phyloP scores from a whole-genome alignment of 768 basidiomycete genomes.

The Amanita exitialis region DNA sequence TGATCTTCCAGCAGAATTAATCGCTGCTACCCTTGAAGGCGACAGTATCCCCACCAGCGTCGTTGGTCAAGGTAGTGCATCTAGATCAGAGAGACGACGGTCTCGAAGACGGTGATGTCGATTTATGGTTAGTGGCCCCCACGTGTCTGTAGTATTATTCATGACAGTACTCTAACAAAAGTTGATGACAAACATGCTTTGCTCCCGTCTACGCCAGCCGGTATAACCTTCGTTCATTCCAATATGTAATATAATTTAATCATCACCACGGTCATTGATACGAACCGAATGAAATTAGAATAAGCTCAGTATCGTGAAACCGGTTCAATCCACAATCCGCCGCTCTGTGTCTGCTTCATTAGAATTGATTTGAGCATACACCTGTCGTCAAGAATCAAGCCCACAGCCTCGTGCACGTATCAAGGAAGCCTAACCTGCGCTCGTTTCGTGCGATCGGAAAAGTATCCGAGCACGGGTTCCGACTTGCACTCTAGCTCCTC shows the following conservation, averaged over 20 bases:
- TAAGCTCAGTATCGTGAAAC: too few species aligned
- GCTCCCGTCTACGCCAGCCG: neutral
- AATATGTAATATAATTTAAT: slow-evolving; percentile 3
- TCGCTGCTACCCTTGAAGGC: slow-evolving; percentile 81
- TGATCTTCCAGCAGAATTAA: slow-evolving; percentile 87
- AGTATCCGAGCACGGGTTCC: neutral
- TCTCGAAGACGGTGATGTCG: slow-evolving; percentile 37
- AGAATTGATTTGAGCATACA: neutral
- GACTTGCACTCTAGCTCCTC: neutral
- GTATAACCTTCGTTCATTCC: neutral
- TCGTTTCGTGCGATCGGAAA: neutral
- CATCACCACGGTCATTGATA: neutral
- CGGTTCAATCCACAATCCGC: neutral
- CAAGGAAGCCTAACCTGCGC: neutral
- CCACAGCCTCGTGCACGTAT: neutral
- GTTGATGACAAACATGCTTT: neutral
- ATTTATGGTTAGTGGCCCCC: slow-evolving; percentile 19
- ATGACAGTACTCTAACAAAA: slow-evolving; percentile 6
- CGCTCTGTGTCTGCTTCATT: neutral
- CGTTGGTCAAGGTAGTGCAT: slow-evolving; percentile 38
- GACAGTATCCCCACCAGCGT: slow-evolving; percentile 48
- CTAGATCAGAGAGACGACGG: slow-evolving; percentile 47
- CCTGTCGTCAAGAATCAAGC: neutral
- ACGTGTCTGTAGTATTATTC: slow-evolving; percentile 4
- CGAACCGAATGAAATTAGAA: too few species aligned